Evolutionary conservation across 441 rosid species (phyloP), one percentile per base, ranked within the genome.

Genomic region (Brassica hybrid): DNA sequence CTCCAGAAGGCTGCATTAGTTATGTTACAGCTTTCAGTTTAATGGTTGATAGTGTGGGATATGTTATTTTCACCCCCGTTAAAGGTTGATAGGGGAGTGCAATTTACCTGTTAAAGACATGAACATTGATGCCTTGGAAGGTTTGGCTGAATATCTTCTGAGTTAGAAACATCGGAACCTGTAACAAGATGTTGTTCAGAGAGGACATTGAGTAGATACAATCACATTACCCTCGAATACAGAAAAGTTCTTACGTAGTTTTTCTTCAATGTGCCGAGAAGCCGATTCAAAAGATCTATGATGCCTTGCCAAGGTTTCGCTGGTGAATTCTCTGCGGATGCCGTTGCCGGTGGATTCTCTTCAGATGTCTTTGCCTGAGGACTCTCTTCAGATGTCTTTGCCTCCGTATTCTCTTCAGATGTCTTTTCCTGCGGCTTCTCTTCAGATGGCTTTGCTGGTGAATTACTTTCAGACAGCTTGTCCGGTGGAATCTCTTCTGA

Each of bases 151-250:
- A 85, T 69, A 88, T 85, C 78, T 86, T 87, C 83, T 84, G 90
- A 56, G 81, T 71, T 36, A 90, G 87, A 84, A 86, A 78, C 30
- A 75, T 66, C 60, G 93, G 90, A 71, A 92, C 97, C 97, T 88
- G 82, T 57, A 79, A 54, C 62, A 78, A 72, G 19, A 67, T 41
- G 56, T 7, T 18, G 56, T 43, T 67, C 19, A 52, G 60, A 70
- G 62, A 18, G 45, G 80, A 60, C 21, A 11, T 16, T 17, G 11
- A 72, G 32, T 19, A 73, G 60, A 78, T 17, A 77, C 57, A 67
- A 5, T n/a, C 52, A 57, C 1, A 69, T 3, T 5, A 66, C 16
- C 56, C 58, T 16, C 13, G 9, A 66, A 69, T 73, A 71, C 57
- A 19, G 73, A 77, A 76, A 79, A 71, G 0, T 16, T 68, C 89